Base-by-base conservation (phyloP, 2,329 filamentous ascomycete genomes). In the Hortaea werneckii region DNA sequence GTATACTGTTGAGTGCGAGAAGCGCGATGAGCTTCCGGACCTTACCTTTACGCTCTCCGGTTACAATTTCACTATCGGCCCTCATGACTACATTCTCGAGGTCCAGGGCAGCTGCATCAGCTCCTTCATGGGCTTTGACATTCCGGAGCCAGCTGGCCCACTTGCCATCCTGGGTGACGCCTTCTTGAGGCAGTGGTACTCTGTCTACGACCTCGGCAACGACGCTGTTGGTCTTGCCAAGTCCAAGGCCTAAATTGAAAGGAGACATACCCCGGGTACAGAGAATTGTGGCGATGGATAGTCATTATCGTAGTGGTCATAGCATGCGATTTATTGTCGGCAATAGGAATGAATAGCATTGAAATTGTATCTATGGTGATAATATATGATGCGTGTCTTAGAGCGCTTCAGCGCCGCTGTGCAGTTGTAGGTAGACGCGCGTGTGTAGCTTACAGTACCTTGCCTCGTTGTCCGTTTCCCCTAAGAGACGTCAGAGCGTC, bases 91-190 rank as follows among this genome's bases (percentile, higher is more conserved):
- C 75, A 89, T 95, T 58, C 82, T 98, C 37, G 89, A 98, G 71
- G 80, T 95, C 38, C 85, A 89, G 64, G 92, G 90, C 58, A 90
- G 83, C 66, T 98, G 92, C 71, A 95, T 98, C 69, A 95, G 88
- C 52, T 85, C 87, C 58, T 95, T 98, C 74, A 94, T 94, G 81
- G 89, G 88, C 60, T 94, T 96, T 83, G 92, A 75, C 57, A 72
- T 78, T 65, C 84, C 88, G 47, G 85, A 82, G 63, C 88, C 88
- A 35, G 83, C 85, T 49, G 90, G 92, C 40, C 92, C 92, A 57
- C 80, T 98, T 54, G 89, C 87, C 51, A 98, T 98, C 54, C 82
- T 98, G 27, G 92, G 92, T 61, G 88, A 95, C 67, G 85, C 78
- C 54, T 82, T 82, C 76, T 68, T 82, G 64, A 81, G 87, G 69